Conservation (phyloP, 1,284 basidiomycete species). For the Naganishia sp. region DNA sequence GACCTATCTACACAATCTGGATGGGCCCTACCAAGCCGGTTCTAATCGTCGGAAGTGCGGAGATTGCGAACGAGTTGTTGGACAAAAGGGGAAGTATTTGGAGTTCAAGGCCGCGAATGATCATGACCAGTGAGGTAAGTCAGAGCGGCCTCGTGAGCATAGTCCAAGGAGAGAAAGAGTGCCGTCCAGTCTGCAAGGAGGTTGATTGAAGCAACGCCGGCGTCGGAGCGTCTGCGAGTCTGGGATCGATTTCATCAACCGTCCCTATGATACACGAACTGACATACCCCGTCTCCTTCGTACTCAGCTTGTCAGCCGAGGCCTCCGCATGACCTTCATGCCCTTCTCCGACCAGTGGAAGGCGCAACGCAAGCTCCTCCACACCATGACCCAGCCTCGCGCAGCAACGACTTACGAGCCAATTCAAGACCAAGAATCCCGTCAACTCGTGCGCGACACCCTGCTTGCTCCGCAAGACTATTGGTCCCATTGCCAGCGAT, state of each 20-base stretch:
- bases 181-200: too few species aligned
- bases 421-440: conserved; percentile 42
- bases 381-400: conserved; percentile 38
- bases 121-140: conserved; percentile 44
- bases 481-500: conserved; percentile 44
- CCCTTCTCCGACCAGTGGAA: conserved; percentile 41
- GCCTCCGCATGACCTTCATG: conserved; percentile 45
- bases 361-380: conserved; percentile 39
- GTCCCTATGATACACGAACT: not conserved
- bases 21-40: conserved; percentile 37
- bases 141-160: conserved; percentile 18
- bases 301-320: conserved; percentile 20
- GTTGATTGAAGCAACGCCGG: too few species aligned
- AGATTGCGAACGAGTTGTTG: conserved; percentile 43
- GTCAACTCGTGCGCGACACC: conserved; percentile 41
- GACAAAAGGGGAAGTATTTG: conserved; percentile 43
- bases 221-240: too few species aligned
- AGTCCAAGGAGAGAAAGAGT: too few species aligned
- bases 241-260: not conserved
- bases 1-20: conserved; percentile 42
- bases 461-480: conserved; percentile 36
- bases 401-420: conserved; percentile 39
- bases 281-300: too few species aligned
- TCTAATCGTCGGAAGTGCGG: conserved; percentile 38
- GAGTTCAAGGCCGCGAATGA: conserved; percentile 41